Evolutionary conservation across 2,329 filamentous ascomycete species (phyloP).

Genomic region (Calycina herbarum): DNA sequence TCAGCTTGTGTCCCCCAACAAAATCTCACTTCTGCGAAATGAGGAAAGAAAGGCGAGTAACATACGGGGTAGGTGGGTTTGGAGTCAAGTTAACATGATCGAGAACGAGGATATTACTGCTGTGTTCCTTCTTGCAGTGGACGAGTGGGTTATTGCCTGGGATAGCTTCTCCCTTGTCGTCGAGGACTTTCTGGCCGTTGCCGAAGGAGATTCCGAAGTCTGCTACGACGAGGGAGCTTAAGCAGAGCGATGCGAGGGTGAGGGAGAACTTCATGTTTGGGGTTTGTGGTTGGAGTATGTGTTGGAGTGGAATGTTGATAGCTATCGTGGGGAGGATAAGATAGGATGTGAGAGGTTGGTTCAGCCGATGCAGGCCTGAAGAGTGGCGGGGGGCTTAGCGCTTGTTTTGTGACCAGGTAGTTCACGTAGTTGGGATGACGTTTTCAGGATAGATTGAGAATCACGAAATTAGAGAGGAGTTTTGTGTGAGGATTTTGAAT

Average conservation of each 20-base stretch:
- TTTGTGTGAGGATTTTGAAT: not conserved
- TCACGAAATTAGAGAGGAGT: not conserved
- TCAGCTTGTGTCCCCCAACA: slow-evolving; percentile 26
- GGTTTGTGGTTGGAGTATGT: slow-evolving; percentile 6
- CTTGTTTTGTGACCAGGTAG: not conserved
- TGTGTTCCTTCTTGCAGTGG: slow-evolving; percentile 69
- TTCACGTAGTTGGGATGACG: slow-evolving; percentile 2
- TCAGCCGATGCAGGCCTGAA: not conserved
- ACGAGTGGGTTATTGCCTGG: slow-evolving; percentile 79
- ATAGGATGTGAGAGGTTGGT: slow-evolving; percentile 14
- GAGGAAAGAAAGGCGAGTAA: not conserved
- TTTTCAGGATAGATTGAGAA: not conserved
- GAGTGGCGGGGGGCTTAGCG: not conserved
- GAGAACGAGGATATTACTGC: slow-evolving; percentile 71
- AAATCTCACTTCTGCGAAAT: not conserved
- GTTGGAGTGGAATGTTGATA: slow-evolving; percentile 12
- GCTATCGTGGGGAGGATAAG: slow-evolving; percentile 6
- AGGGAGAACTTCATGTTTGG: slow-evolving; percentile 36
- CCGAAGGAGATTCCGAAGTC: slow-evolving; percentile 48
- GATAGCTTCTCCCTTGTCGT: slow-evolving; percentile 46
- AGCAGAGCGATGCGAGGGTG: slow-evolving; percentile 31
- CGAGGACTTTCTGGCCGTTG: slow-evolving; percentile 48
- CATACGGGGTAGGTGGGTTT: slow-evolving; percentile 86
- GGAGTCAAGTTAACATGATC: slow-evolving; percentile 77
- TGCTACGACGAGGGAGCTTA: slow-evolving; percentile 40